Base-by-base conservation (phyloP, 306 rosid genomes). In the Sphenostylis stenocarpa region DNA sequence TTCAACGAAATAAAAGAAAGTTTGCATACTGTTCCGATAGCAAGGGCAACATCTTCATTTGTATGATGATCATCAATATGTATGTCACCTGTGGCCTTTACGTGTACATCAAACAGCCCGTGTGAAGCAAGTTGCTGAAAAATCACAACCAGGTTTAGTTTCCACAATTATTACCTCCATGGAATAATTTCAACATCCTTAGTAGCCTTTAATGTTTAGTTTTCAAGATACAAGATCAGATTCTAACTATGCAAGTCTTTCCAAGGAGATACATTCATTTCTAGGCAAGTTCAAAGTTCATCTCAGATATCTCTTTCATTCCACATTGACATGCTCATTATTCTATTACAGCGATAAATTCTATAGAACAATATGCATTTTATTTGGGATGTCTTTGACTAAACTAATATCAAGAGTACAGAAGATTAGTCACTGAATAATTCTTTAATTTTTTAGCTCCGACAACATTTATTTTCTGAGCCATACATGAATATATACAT, bases 41-140 rank as follows among this genome's bases (percentile, higher is more conserved):
- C 92, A 72, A 93, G 98, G 47, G 93, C 98, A 4, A 93, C 89
- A 76, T 93, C 98, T 88, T 93, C 98, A 78, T 93, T 93, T 11
- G 98, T 91, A 73, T 93, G 98, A 79, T 93, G 98, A 73, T 93
- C 98, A 65, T 91, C 98, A 76, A 93, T 91, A 84, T 93, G 96
- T 70, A 72, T 76, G 77, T 93, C 97, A 41, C 98, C 98, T 1
- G 86, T 87, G 39, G 98, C 97, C 91, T 80, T 87, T 60, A 89
- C 90, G 55, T 88, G 96, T 57, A 93, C 93, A 21, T 93, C 90
- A 2, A 93, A 89, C 86, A 93, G 75, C 78, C 97, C 98, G 38
- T 93, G 98, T 26, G 98, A 93, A 62, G 98, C 90, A 73, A 93
- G 93, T 93, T 93, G 97, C 98, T 93, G 78, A 58, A 62, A 73